These are phyloP conservation scores for Arthrocladium fulminans DNA, from an alignment of 2,329 filamentous ascomycete species.

Conservation along the genomic window DNA sequence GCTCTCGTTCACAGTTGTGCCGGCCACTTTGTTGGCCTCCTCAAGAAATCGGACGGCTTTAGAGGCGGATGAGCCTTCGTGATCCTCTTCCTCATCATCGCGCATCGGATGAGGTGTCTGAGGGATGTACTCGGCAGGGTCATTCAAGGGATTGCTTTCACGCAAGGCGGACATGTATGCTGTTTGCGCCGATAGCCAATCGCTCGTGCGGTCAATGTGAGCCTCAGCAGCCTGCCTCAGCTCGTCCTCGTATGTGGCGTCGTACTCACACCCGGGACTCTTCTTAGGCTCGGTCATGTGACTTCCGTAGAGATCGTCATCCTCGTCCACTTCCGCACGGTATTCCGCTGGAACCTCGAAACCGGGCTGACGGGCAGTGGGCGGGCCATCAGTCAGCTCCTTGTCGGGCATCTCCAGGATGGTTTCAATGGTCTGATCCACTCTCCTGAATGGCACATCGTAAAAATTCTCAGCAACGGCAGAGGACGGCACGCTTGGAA, in stretches of 20 bases:
- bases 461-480: constrained; percentile 92
- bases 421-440: constrained; percentile 52
- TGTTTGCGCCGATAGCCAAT: constrained; percentile 78
- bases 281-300: constrained; percentile 19
- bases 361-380: constrained; percentile 47
- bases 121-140: constrained; percentile 10
- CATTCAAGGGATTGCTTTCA: constrained; percentile 42
- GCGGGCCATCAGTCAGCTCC: constrained; percentile 50
- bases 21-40: constrained; percentile 16
- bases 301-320: constrained; percentile 21
- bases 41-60: constrained; percentile 71
- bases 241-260: constrained; percentile 64
- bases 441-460: constrained; percentile 59
- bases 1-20: background rate
- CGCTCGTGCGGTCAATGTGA: constrained; percentile 74
- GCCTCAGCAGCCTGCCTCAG: constrained; percentile 60
- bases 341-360: constrained; percentile 13
- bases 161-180: constrained; percentile 62
- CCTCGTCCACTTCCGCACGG: constrained; percentile 12
- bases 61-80: constrained; percentile 41
- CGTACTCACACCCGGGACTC: constrained; percentile 58
- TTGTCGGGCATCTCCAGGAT: constrained; percentile 50
- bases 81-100: constrained; percentile 18
- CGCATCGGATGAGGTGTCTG: constrained; percentile 13
- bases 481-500: constrained; percentile 60